Evolutionary conservation across 108 stramenopile genomes (phyloP), one percentile per base, ranked within the genome.

Genomic region (Cylindrotheca fusiformis): DNA sequence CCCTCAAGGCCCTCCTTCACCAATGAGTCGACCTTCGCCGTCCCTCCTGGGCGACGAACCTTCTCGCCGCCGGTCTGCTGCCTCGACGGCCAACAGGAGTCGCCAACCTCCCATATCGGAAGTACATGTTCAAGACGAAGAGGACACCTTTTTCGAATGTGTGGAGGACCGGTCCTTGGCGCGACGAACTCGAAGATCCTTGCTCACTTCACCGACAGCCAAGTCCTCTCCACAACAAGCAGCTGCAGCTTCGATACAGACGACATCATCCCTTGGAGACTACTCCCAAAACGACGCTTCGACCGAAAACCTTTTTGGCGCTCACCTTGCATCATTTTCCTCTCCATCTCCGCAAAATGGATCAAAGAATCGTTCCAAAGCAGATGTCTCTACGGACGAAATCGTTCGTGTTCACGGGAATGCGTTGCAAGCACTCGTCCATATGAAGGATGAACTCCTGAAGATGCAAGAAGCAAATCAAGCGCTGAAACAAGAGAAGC

Each of bases 371-470:
- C 36, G 36, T 10, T 41, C 36, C 14, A 6, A 41, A 41, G 6
- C 36, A 41, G 36, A 41, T 41, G 14, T 41, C 6, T 41, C 36
- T 14, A 10, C 36, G 6, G 36, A 41, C 36, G 36, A 41, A 6
- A 41, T 41, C 10, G 10, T 41, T 41, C 58, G 62, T 14, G 72
- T 74, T 14, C 65, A 74, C 27, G 65, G 62, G 27, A 52, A 55
- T 32, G 65, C 72, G 4, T 24, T 74, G 22, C 36, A 74, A 6
- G 65, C 72, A 0, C 51, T 74, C 6, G 31, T 58, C 33, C 45
- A 57, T 5, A 50, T 74, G 23, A 74, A 74, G 48, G 72, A 67
- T 45, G 72, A 74, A 50, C 65, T 74, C 10, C 33, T 66, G 56
- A 74, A 74, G 36, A 23, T 54, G 29, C 58, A 72, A 23, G 47